Evolutionary conservation across 768 basidiomycete genomes (phyloP), one percentile per base, ranked within the genome.

Genomic region (Pisolithus microcarpus): DNA sequence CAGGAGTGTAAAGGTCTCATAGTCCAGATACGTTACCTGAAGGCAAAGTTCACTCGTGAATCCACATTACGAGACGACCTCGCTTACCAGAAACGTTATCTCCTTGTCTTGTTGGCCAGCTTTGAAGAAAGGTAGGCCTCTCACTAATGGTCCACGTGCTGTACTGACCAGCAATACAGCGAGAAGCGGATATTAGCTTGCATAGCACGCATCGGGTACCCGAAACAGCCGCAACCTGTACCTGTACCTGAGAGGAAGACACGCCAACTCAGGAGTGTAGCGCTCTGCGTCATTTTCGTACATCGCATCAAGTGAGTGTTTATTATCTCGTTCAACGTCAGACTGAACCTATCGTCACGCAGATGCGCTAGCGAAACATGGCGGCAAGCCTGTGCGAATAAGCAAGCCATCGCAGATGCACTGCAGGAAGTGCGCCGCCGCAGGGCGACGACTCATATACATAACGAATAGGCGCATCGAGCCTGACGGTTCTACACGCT

Each of bases 1-100:
- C 80, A 81, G 55, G 92, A 97, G 63, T 87, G 87, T 72, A 93
- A 92, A 62, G 91, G 91, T 8, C 72, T 97, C 18, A 82, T 98
- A 45, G 80, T 90, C 7, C 91, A 96, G 65, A 91, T 96, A 52
- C 79, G 77, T 38, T 97, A 96, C 68, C 75, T 98, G 58, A 95
- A 98, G 65, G 86, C 87, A 49, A 91, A 91, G 63, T 94, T 85
- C 67, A 86, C 81, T 3, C 79, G 95, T 23, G 96, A 99, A 70
- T 79, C 84, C 9, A 75, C 76, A 1, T 80, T 96, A 73, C 79
- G 95, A 31, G 74, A 73, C 52, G 84, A 83, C 58, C 74, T 97
- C 42, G 73, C 76, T 15, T 83, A 91, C 60, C 96, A 98, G 72
- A 99, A 99, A 64, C 72, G 78, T 43, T 97, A 97, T 64, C 74